Conservation (phyloP, 2,329 filamentous ascomycete species). For the Ascochyta fabae region DNA sequence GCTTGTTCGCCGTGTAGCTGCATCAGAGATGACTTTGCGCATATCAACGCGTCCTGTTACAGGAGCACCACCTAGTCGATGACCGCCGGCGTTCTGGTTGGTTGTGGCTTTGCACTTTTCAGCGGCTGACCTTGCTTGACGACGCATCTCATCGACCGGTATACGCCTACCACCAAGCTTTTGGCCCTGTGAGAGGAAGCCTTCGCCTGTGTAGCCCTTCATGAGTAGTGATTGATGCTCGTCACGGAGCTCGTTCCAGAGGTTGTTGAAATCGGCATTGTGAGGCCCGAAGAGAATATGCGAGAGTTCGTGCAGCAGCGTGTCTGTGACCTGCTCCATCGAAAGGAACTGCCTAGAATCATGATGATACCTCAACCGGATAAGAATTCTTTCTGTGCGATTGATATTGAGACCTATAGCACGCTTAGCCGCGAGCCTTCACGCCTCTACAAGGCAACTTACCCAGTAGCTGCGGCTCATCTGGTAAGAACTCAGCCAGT, state of each 20-base stretch:
- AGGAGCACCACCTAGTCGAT: slow-evolving; percentile 71
- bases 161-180: slow-evolving; percentile 69
- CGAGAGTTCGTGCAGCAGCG: slow-evolving; percentile 91
- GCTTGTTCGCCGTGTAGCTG: slow-evolving; percentile 69
- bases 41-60: slow-evolving; percentile 69
- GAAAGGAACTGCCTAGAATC: slow-evolving; percentile 80
- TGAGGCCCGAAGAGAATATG: slow-evolving; percentile 88
- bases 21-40: slow-evolving; percentile 73
- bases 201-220: slow-evolving; percentile 90
- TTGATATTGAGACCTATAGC: slow-evolving; percentile 74
- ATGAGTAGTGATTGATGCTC: slow-evolving; percentile 77
- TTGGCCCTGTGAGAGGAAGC: slow-evolving; percentile 78
- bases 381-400: slow-evolving; percentile 76
- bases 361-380: slow-evolving; percentile 78
- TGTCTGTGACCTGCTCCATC: slow-evolving; percentile 82
- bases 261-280: slow-evolving; percentile 78
- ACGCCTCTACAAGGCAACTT: slow-evolving; percentile 22
- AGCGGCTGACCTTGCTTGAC: slow-evolving; percentile 74
- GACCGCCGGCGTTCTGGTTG: slow-evolving; percentile 73
- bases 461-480: slow-evolving; percentile 75
- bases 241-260: slow-evolving; percentile 89
- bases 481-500: slow-evolving; percentile 84
- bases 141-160: slow-evolving; percentile 72
- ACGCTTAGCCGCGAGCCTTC: slow-evolving; percentile 20
- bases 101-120: slow-evolving; percentile 69